Evolutionary conservation across 2,329 filamentous ascomycete genomes (phyloP).

Genomic region (Sclerotinia minor): DNA sequence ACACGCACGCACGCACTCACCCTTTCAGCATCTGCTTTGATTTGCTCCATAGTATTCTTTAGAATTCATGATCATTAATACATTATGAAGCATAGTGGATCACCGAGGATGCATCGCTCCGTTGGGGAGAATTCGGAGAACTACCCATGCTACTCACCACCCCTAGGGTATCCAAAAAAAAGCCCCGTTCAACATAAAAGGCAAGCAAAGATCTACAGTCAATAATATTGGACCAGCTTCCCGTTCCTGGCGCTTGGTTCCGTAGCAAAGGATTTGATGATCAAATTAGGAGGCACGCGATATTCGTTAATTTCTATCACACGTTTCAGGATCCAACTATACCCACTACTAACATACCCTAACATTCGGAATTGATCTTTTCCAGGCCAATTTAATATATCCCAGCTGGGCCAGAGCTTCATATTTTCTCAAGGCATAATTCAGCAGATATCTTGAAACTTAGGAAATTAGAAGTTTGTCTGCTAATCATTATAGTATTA

Average conservation of each 20-base stretch:
- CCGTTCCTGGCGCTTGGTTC: constrained; percentile 17
- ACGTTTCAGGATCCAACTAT: constrained; percentile 12
- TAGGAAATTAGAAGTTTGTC: background rate
- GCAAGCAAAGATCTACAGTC: constrained; percentile 21
- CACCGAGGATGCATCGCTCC: background rate
- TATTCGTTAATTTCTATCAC: background rate
- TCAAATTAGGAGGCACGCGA: constrained; percentile 12
- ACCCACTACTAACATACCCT: constrained; percentile 4
- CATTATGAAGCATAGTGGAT: constrained; percentile 5
- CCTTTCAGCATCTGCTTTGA: constrained; percentile 1
- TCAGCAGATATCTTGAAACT: background rate
- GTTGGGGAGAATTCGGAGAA: constrained; percentile 18
- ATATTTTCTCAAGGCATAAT: background rate
- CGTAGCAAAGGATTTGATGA: constrained; percentile 12
- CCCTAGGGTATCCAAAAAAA: background rate
- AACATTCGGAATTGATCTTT: background rate
- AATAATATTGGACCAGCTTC: background rate
- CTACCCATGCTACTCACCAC: constrained; percentile 16
- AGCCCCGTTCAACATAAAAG: constrained; percentile 7
- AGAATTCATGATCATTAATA: background rate
- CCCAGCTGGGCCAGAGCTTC: background rate
- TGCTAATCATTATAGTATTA: background rate
- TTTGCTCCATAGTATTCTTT: background rate
- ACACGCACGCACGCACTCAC: constrained; percentile 3
- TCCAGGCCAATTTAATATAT: constrained; percentile 4